Conservation (phyloP, 176 grass and related monocot species). For the Microstegium vimineum region DNA sequence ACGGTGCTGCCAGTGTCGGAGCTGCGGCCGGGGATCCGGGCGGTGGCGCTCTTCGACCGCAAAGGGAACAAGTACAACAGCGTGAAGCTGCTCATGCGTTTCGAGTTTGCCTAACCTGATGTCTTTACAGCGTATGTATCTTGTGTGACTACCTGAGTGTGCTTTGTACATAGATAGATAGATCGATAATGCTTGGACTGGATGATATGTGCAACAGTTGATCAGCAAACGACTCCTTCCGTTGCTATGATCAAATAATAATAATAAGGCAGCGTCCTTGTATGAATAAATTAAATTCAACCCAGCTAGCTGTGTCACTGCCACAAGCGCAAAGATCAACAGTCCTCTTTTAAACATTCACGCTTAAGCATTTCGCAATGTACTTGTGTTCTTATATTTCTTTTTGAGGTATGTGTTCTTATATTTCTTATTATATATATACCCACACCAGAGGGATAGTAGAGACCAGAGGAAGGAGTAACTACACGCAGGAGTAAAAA, state of each 20-base stretch:
- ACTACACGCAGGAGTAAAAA: no score
- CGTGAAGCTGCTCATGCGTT: constrained; percentile 85
- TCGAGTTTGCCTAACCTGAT: constrained; percentile 43
- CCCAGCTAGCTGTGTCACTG: neutral
- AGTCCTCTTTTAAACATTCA: neutral
- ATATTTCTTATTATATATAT: no score
- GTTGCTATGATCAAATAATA: neutral
- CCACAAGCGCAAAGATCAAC: neutral
- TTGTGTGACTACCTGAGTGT: neutral
- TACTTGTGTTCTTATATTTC: no score
- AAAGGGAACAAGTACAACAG: constrained; percentile 55
- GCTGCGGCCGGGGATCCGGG: constrained; percentile 68
- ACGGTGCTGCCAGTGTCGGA: constrained; percentile 70
- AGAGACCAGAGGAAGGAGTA: no score
- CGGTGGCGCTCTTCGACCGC: constrained; percentile 62
- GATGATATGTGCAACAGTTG: neutral
- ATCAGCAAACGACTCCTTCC: neutral
- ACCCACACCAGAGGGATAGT: no score
- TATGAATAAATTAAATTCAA: neutral
- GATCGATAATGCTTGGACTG: neutral
- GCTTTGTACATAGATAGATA: neutral
- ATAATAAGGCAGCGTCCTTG: neutral
- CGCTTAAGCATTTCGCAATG: no score
- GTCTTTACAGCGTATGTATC: no score
- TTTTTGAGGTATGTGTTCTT: no score